phyloP scores from a whole-genome alignment of 192 early-diverging fungal genomes.

The Coemansia sp. region DNA sequence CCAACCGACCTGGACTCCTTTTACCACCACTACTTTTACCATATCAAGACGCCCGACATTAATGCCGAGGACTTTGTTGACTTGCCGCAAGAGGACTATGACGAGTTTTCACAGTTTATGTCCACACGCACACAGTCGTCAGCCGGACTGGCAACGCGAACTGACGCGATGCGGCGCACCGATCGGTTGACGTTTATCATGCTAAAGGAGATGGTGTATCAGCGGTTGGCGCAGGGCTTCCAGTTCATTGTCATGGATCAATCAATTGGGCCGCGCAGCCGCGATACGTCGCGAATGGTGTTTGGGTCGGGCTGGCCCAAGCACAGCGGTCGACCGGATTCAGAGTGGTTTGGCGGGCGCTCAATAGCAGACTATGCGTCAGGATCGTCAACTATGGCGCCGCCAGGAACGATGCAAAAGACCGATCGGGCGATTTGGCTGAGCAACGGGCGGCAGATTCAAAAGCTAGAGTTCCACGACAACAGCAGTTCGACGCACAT shows the following conservation, averaged over 20 bases:
- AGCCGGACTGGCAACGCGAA: conserved; percentile 2
- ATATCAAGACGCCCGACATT: conserved; percentile 37
- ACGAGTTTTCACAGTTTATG: conserved; percentile 44
- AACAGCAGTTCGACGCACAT: conserved; percentile 59
- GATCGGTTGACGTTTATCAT: conserved; percentile 57
- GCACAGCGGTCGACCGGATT: conserved; percentile 8
- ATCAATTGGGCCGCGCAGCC: background rate
- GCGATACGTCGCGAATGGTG: background rate
- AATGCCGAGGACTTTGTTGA: conserved; percentile 15
- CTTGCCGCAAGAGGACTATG: conserved; percentile 20
- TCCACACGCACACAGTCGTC: background rate
- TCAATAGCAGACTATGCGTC: conserved; percentile 7
- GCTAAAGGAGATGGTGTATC: conserved; percentile 81
- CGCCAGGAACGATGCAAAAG: conserved; percentile 13
- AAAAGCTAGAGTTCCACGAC: conserved; percentile 72
- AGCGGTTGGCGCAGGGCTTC: conserved; percentile 91
- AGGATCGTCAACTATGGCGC: conserved; percentile 5
- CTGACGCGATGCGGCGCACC: conserved; percentile 8
- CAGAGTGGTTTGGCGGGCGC: conserved; percentile 1
- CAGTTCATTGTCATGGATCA: conserved; percentile 70
- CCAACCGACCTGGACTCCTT: conserved; percentile 61
- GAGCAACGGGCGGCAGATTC: conserved; percentile 89
- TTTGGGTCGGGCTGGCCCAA: conserved; percentile 11
- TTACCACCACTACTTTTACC: conserved; percentile 71
- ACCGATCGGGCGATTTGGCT: conserved; percentile 61